phyloP scores from a whole-genome alignment of 495 filamentous ascomycete genomes.

The Trichoderma orchidacearum region DNA sequence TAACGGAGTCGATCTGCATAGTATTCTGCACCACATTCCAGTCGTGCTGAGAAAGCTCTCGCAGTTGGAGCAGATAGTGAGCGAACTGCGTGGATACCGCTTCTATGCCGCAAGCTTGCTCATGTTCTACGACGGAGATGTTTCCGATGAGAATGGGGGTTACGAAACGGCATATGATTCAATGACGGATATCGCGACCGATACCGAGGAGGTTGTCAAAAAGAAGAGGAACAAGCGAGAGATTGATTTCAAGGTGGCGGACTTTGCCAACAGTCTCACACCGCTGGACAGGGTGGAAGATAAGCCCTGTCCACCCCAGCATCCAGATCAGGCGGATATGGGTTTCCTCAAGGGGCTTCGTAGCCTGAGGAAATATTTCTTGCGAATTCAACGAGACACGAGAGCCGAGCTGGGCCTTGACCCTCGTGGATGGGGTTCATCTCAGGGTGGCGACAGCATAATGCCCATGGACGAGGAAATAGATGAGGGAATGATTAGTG shows the following conservation, averaged over 20 bases:
- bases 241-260: slow-evolving; percentile 91
- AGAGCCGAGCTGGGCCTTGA: slow-evolving; percentile 37
- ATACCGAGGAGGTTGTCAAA: slow-evolving; percentile 28
- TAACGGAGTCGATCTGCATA: slow-evolving; percentile 68
- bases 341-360: slow-evolving; percentile 82
- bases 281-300: slow-evolving; percentile 56
- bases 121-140: slow-evolving; percentile 82
- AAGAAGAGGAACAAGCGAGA: slow-evolving; percentile 28
- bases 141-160: slow-evolving; percentile 24
- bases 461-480: background rate
- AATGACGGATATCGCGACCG: slow-evolving; percentile 32
- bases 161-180: slow-evolving; percentile 34
- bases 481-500: slow-evolving; percentile 1
- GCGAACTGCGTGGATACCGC: slow-evolving; percentile 66
- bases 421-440: background rate
- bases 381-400: slow-evolving; percentile 72
- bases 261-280: slow-evolving; percentile 96
- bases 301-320: slow-evolving; percentile 65
- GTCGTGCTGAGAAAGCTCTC: slow-evolving; percentile 71
- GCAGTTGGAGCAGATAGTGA: slow-evolving; percentile 70
- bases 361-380: slow-evolving; percentile 71
- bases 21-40: slow-evolving; percentile 74
- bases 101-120: slow-evolving; percentile 93
- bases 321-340: slow-evolving; percentile 67
- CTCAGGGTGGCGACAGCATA: background rate